A percentile compares a stretch with the other conserved stretches of the same genome.
These are phyloP conservation scores for Entomortierella parvispora DNA, from an alignment of 192 early-diverging fungal genomes.

Conservation along the genomic window DNA sequence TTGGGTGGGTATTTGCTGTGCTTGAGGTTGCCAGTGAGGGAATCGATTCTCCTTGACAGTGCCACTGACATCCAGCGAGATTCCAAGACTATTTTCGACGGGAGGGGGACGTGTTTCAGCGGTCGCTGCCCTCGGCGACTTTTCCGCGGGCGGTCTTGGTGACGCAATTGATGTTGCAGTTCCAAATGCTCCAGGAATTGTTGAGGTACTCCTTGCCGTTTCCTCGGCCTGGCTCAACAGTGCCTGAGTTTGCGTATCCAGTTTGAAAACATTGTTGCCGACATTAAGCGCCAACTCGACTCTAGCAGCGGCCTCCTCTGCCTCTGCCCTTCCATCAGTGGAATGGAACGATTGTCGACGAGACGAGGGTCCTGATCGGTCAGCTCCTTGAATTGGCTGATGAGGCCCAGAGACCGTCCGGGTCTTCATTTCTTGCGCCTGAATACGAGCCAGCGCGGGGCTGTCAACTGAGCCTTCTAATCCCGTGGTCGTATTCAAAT, in stretches of 20 bases:
- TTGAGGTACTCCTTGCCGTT: neutral
- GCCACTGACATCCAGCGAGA: conserved; percentile 45
- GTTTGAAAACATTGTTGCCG: conserved; percentile 36
- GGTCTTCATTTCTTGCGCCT: conserved; percentile 42
- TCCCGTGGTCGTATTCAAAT: conserved; percentile 7
- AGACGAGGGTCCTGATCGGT: conserved; percentile 4
- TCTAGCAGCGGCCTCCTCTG: neutral
- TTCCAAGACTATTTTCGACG: conserved; percentile 32
- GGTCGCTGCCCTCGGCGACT: neutral
- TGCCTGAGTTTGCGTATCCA: conserved; percentile 27
- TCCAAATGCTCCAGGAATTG: neutral
- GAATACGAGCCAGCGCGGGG: conserved; percentile 24
- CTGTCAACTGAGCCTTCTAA: conserved; percentile 6
- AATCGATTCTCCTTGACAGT: conserved; percentile 44
- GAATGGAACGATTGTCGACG: conserved; percentile 22
- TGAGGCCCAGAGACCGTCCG: conserved; percentile 35
- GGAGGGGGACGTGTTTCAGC: neutral
- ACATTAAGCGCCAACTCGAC: conserved; percentile 34
- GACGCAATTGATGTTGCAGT: neutral
- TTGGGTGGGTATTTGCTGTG: conserved; percentile 31
- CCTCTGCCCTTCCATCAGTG: neutral
- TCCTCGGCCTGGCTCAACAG: conserved; percentile 23
- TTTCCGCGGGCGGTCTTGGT: neutral
- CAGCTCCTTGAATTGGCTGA: conserved; percentile 15
- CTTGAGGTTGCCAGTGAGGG: conserved; percentile 42